Evolutionary conservation across 345 rosid species (phyloP), one percentile per base, ranked within the genome.

Genomic region (Ricinus communis): DNA sequence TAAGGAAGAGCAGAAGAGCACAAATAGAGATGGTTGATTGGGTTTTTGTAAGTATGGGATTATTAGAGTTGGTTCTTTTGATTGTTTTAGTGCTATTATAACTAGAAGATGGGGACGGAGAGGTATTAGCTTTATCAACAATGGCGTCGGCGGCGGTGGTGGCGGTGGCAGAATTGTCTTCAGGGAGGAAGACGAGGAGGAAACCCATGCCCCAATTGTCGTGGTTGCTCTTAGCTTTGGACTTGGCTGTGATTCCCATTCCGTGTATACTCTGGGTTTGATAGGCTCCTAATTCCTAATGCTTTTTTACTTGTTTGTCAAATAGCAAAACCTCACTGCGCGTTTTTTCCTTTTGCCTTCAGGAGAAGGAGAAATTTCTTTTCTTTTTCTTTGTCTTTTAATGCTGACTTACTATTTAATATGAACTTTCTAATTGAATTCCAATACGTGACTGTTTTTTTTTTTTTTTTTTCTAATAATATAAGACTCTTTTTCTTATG

Each of bases 21-120:
- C 97, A 95, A 66, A 91, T 82, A 8, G 97, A 90, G 71, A 95
- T 83, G 4, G 97, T 95, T 66, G 89, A 91, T 73, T 87, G 96
- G 49, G 97, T 92, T 78, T 84, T 91, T 30, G 82, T 67, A 54
- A 87, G 80, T 25, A 91, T 82, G 47, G 57, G 84, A 72, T 67
- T 69, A 56, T 57, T 79, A 68, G 91, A 88, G 66, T 70, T 84
- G 72, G 74, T 79, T 52, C 86, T 68, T 25, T 78, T 83, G 28
- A 80, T 60, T 38, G 68, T 40, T 63, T 68, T 68, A 5, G 69
- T 13, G 10, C 22, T 54, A n/a, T n/a, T n/a, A 3, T 9, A 8
- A 2, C 18, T 65, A 25, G 18, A 14, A 25, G 69, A 22, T 16
- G 80, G 13, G 41, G 82, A 46, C 12, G 78, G 71, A 33, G 59